Evolutionary conservation across 2,329 filamentous ascomycete species (phyloP), one percentile per base, ranked within the genome.

Genomic region (Aspergillus jensenii): DNA sequence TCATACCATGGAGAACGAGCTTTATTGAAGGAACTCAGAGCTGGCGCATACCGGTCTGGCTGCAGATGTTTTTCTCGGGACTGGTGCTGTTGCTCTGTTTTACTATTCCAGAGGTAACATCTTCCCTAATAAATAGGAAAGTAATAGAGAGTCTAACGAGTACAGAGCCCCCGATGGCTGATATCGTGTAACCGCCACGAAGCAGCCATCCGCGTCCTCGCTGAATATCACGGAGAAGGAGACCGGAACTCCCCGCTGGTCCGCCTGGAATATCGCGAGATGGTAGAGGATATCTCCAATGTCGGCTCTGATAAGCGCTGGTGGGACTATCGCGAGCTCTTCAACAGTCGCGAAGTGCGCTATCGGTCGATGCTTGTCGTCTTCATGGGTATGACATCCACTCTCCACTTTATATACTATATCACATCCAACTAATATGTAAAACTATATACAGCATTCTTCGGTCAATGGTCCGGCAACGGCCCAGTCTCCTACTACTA

Each of bases 131-230:
- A 21, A 21, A 21, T 21, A 21, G 3, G 21, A 21, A 21, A 1
- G 21, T 1, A 21, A 21, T 21, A 21, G 3, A 21, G 21, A 21
- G 12, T 6, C 19, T 21, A 21, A 44, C 12, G 17, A 19, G 12
- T 31, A 0, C 83, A 88, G 67, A 85, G 82, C 0, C 86, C 86
- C 2, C 74, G 86, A 49, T 88, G 84, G 84, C 78, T 87, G 19
- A 83, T 86, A 55, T 81, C 82, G 27, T 81, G 84, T 55, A 81
- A 85, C 62, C 80, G 82, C 17, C 78, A 82, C 23, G 83, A 86
- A 31, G 79, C 86, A 57, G 84, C 84, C 0, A 74, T 82, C 21
- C 71, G 78, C 4, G 79, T 84, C 1, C 78, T 90, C 56, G 78
- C 82, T 9, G 81, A 82, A 55, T 85, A 84, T 66, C 86, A 87